These are phyloP conservation scores for Alopecurus myosuroides DNA, from an alignment of 176 grass and related monocot genomes.

Conservation along the genomic window DNA sequence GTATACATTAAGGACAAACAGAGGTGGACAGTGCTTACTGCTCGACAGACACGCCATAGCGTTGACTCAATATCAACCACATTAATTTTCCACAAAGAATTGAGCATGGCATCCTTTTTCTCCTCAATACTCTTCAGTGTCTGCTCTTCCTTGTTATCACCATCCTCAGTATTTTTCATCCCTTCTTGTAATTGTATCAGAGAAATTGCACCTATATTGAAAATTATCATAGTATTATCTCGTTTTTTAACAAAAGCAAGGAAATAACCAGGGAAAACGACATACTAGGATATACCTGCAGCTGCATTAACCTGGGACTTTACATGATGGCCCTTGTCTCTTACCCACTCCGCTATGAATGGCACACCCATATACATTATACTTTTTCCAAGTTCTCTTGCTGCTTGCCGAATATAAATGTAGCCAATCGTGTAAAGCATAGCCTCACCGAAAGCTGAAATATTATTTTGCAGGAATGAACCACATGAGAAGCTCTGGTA, in stretches of 20 bases:
- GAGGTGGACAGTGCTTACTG: conserved; percentile 42
- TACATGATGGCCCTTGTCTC: conserved; percentile 83
- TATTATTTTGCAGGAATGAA: conserved; percentile 18
- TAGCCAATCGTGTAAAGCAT: conserved; percentile 97
- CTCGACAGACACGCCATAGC: conserved; percentile 76
- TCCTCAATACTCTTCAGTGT: conserved; percentile 60
- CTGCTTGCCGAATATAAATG: conserved; percentile 82
- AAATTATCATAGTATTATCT: neutral
- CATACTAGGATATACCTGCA: conserved; percentile 52
- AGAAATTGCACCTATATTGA: conserved; percentile 60
- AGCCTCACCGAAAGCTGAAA: conserved; percentile 94
- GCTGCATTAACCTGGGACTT: conserved; percentile 99
- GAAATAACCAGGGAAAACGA: neutral
- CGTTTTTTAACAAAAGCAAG: neutral
- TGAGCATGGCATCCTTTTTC: conserved; percentile 89
- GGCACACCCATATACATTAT: conserved; percentile 80
- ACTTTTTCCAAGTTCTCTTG: conserved; percentile 80
- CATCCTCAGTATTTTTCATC: conserved; percentile 66
- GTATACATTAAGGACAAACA: neutral
- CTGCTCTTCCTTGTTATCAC: conserved; percentile 58
- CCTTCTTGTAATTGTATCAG: conserved; percentile 89
- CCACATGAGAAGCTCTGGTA: neutral
- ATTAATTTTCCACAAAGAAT: conserved; percentile 96
- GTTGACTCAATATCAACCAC: conserved; percentile 89
- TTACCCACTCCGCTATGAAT: conserved; percentile 98